Conservation (phyloP, 495 filamentous ascomycete genomes). For the Tuber aestivum region DNA sequence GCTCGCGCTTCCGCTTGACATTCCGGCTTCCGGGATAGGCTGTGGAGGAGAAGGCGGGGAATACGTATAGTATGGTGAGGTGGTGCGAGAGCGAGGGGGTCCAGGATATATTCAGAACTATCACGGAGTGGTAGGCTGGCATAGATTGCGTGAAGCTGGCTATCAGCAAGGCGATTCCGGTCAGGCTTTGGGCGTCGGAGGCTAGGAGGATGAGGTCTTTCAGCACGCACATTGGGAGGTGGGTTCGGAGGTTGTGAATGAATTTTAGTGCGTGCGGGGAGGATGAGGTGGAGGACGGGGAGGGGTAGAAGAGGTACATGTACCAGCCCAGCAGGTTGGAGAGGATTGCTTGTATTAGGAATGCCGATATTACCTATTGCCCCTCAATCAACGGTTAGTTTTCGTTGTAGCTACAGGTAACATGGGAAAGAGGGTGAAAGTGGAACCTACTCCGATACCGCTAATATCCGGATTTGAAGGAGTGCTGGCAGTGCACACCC, state of each 20-base stretch:
- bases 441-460: constrained; percentile 20
- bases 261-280: constrained; percentile 9
- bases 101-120: constrained; percentile 26
- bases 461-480: constrained; percentile 30
- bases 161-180: constrained; percentile 11
- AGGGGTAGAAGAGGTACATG: constrained; percentile 9
- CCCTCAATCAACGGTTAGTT: background rate
- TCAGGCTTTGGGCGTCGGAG: constrained; percentile 10
- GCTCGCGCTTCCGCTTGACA: background rate
- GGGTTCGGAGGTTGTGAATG: constrained; percentile 7
- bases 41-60: constrained; percentile 8
- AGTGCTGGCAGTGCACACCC: constrained; percentile 22
- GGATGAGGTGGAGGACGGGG: constrained; percentile 9
- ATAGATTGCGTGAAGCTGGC: constrained; percentile 16
- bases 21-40: background rate
- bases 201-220: constrained; percentile 11
- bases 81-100: constrained; percentile 28
- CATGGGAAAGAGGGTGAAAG: background rate
- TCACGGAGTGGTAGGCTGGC: constrained; percentile 20
- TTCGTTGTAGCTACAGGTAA: background rate
- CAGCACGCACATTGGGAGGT: constrained; percentile 9
- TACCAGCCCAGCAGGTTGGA: constrained; percentile 15
- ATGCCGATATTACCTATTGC: background rate
- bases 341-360: background rate
- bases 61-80: constrained; percentile 19